phyloP scores from a whole-genome alignment of 2,329 filamentous ascomycete species.

The Trichoderma arundinaceum region DNA sequence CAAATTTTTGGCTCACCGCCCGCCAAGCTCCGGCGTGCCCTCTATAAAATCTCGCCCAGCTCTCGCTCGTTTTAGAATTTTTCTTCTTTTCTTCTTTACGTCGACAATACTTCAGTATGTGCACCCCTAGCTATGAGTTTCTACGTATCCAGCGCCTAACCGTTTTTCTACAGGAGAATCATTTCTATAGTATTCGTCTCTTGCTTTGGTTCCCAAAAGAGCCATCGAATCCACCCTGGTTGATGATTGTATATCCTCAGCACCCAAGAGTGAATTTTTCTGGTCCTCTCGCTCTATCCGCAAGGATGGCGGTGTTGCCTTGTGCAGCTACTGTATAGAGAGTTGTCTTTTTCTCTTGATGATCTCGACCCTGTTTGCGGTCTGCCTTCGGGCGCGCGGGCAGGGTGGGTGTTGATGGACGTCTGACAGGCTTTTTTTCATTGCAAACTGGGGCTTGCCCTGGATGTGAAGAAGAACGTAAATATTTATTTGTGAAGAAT shows the following conservation, averaged over 20 bases:
- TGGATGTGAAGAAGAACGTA: constrained; percentile 58
- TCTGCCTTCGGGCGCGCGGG: constrained; percentile 77
- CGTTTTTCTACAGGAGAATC: constrained; percentile 68
- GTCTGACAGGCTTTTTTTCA: constrained; percentile 81
- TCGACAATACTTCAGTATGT: constrained; percentile 67
- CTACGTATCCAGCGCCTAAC: constrained; percentile 35
- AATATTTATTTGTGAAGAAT: neutral
- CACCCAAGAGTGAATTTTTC: constrained; percentile 83
- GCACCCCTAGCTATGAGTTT: constrained; percentile 42
- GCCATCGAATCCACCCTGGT: constrained; percentile 94
- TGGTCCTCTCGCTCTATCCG: constrained; percentile 65
- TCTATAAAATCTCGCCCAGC: constrained; percentile 43
- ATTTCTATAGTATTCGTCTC: constrained; percentile 97
- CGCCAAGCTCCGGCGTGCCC: neutral
- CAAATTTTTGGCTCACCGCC: constrained; percentile 25
- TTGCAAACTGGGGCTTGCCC: constrained; percentile 55
- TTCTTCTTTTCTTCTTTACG: constrained; percentile 61
- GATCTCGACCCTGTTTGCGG: constrained; percentile 81
- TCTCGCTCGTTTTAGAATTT: constrained; percentile 45
- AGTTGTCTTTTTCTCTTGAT: constrained; percentile 70
- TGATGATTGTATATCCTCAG: constrained; percentile 89
- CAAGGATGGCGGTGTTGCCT: constrained; percentile 62
- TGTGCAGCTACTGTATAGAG: constrained; percentile 69
- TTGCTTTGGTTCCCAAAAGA: constrained; percentile 90
- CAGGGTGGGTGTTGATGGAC: constrained; percentile 84